These are phyloP conservation scores for Leccinum pellstonianum DNA, from an alignment of 768 basidiomycete genomes.

Conservation along the genomic window DNA sequence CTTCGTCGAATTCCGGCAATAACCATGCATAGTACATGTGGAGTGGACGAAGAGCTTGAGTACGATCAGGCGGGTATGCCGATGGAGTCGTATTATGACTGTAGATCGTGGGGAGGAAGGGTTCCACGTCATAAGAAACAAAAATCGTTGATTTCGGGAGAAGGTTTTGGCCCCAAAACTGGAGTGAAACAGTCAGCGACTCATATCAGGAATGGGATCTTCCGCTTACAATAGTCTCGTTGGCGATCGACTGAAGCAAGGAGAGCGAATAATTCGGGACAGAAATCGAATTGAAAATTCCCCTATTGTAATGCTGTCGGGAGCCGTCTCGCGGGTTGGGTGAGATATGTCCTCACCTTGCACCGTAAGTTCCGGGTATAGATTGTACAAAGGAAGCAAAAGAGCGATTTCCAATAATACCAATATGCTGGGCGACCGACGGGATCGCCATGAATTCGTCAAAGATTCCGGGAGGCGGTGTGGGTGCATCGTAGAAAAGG, in stretches of 20 bases:
- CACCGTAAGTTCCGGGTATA: not conserved
- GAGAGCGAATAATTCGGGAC: constrained; percentile 6
- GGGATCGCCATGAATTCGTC: constrained; percentile 28
- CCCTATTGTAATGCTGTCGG: not conserved
- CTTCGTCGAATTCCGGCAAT: not conserved
- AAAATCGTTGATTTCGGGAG: not conserved
- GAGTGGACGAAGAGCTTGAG: constrained; percentile 38
- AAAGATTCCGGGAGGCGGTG: constrained; percentile 18
- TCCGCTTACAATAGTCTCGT: constrained; percentile 17
- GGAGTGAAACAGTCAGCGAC: constrained; percentile 4
- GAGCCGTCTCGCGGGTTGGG: not conserved
- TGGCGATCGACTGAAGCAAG: constrained; percentile 17
- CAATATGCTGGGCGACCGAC: not conserved
- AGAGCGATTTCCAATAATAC: constrained; percentile 8
- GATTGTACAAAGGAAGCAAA: constrained; percentile 18
- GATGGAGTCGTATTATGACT: constrained; percentile 35
- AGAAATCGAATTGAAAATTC: constrained; percentile 11
- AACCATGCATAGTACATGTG: constrained; percentile 40
- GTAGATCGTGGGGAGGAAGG: constrained; percentile 47
- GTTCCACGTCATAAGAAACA: constrained; percentile 39
- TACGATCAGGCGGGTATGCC: constrained; percentile 48
- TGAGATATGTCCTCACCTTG: not conserved
- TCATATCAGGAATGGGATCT: not conserved
- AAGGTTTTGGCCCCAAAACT: constrained; percentile 14
- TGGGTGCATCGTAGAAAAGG: constrained; percentile 55